These are phyloP conservation scores for Pseudocercospora musae DNA, from an alignment of 2,329 filamentous ascomycete genomes.

Conservation along the genomic window DNA sequence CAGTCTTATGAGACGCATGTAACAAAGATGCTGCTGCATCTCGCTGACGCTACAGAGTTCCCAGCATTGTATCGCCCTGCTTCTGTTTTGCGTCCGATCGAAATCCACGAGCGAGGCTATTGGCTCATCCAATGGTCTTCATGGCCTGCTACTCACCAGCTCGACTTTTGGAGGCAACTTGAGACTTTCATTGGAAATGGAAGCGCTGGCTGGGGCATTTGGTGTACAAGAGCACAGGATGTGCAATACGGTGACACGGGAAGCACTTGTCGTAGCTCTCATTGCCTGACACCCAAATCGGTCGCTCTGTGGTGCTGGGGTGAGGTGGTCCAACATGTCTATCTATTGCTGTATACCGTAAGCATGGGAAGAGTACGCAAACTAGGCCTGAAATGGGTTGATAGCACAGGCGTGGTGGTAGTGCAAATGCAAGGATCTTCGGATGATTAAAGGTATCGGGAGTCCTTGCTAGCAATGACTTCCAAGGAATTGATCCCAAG, in stretches of 20 bases:
- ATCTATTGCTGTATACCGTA: constrained; percentile 69
- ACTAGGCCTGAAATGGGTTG: constrained; percentile 64
- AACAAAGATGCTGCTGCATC: constrained; percentile 31
- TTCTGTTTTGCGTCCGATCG: constrained; percentile 47
- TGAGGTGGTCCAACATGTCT: constrained; percentile 67
- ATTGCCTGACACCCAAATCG: constrained; percentile 18
- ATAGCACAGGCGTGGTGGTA: constrained; percentile 56
- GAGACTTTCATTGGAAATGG: constrained; percentile 58
- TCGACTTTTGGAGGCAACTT: constrained; percentile 61
- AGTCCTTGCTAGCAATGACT: not conserved
- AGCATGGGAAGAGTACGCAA: constrained; percentile 61
- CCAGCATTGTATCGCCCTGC: constrained; percentile 35
- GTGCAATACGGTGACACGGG: constrained; percentile 9
- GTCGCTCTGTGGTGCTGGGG: constrained; percentile 78
- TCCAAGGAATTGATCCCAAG: not conserved
- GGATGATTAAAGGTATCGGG: not conserved
- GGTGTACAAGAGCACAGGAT: constrained; percentile 44
- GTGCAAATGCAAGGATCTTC: constrained; percentile 45
- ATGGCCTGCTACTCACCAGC: constrained; percentile 53
- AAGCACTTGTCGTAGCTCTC: not conserved
- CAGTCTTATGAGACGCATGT: constrained; percentile 30
- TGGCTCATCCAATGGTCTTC: constrained; percentile 63
- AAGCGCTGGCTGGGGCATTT: constrained; percentile 65
- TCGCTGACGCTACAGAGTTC: constrained; percentile 30
- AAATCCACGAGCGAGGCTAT: constrained; percentile 68